Evolutionary conservation across 306 rosid species (phyloP).

Genomic region (Vicia sativa): DNA sequence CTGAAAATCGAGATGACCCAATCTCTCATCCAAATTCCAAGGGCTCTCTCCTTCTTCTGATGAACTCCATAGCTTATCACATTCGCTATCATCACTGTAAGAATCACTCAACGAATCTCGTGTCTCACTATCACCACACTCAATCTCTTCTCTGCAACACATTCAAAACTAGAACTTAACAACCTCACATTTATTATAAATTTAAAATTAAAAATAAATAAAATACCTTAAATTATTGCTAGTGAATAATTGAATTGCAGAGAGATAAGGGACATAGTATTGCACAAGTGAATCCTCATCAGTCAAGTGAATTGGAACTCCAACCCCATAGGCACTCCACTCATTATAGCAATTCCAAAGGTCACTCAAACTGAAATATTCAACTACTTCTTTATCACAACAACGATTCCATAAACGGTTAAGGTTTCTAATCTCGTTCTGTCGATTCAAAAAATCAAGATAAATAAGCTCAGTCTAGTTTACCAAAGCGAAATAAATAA

Average conservation of each 20-base stretch:
- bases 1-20: conserved; percentile 71
- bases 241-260: conserved; percentile 89
- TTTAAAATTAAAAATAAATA: too few species aligned
- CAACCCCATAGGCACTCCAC: conserved; percentile 97
- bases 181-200: neutral
- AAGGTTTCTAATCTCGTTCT: conserved; percentile 80
- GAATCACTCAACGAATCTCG: conserved; percentile 83
- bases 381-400: conserved; percentile 83
- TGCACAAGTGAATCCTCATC: conserved; percentile 83
- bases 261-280: conserved; percentile 96
- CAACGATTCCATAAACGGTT: conserved; percentile 90
- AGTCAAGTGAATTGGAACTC: conserved; percentile 70
- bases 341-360: conserved; percentile 86
- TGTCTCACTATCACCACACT: conserved; percentile 74
- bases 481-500: neutral
- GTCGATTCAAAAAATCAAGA: neutral
- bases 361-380: conserved; percentile 77
- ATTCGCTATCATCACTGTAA: conserved; percentile 77
- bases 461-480: neutral
- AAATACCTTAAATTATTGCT: conserved; percentile 72
- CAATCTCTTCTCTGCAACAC: conserved; percentile 70
- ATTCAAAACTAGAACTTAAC: neutral
- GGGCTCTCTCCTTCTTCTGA: conserved; percentile 75
- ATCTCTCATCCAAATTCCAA: conserved; percentile 59
- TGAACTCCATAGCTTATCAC: conserved; percentile 69